Conservation (phyloP, 495 filamentous ascomycete species). For the Astrothelium subdiscretum region DNA sequence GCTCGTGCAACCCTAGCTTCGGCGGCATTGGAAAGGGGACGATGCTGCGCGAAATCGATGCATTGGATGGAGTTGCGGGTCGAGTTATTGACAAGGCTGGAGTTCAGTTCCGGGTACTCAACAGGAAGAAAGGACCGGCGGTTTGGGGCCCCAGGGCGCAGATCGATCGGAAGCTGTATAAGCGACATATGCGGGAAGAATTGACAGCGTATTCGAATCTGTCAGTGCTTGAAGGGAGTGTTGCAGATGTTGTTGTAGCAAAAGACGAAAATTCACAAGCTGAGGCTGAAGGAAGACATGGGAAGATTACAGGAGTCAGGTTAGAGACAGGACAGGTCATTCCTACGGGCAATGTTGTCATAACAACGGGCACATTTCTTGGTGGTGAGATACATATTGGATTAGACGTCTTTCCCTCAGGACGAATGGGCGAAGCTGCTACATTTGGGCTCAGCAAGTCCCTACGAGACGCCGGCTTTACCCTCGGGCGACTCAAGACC, state of each 20-base stretch:
- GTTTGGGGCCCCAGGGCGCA: conserved; percentile 96
- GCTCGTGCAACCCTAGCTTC: conserved; percentile 96
- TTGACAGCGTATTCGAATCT: conserved; percentile 63
- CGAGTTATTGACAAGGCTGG: conserved; percentile 89
- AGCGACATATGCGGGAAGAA: conserved; percentile 84
- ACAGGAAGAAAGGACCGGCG: conserved; percentile 80
- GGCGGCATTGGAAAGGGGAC: conserved; percentile 98
- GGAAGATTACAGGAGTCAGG: conserved; percentile 72
- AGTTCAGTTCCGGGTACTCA: conserved; percentile 80
- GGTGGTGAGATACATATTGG: conserved; percentile 97
- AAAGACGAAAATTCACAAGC: conserved; percentile 38
- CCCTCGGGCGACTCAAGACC: conserved; percentile 85
- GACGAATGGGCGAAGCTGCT: conserved; percentile 87
- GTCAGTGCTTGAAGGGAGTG: conserved; percentile 70
- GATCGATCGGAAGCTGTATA: conserved; percentile 86
- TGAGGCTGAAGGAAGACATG: conserved; percentile 41
- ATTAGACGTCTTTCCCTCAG: conserved; percentile 68
- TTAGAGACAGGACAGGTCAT: conserved; percentile 85
- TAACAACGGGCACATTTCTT: conserved; percentile 92
- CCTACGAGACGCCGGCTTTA: conserved; percentile 77
- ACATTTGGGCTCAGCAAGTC: conserved; percentile 92
- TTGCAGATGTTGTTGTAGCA: conserved; percentile 75
- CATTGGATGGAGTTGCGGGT: conserved; percentile 82
- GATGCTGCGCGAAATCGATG: conserved; percentile 91
- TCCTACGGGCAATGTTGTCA: conserved; percentile 68